Percentiles rank a stretch among this genome's conserved stretches.
Evolutionary conservation across 2,329 filamentous ascomycete species (phyloP).

Genomic region (Blumeria hordei): DNA sequence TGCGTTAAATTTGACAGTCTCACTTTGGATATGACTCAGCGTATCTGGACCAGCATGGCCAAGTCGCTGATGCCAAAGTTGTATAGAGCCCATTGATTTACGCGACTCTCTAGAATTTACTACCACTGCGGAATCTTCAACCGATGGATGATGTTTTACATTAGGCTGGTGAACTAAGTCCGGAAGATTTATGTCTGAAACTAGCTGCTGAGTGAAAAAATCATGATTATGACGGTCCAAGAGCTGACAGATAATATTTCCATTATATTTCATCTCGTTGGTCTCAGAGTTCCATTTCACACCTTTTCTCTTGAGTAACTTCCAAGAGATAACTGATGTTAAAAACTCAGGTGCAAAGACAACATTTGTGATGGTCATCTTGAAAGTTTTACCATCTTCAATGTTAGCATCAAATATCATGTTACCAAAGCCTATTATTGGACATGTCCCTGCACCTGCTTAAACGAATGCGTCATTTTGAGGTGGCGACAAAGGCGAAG

Average conservation of each 20-base stretch:
- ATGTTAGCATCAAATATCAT: not conserved
- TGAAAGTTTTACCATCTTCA: not conserved
- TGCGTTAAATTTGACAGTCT: not conserved
- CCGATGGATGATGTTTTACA: not conserved
- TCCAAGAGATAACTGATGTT: not conserved
- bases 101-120: not conserved
- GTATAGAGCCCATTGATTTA: not conserved
- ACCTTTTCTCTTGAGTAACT: not conserved
- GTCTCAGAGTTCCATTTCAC: not conserved
- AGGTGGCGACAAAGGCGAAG: not conserved
- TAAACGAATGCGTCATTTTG: not conserved
- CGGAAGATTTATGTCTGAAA: not conserved
- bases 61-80: not conserved
- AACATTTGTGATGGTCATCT: not conserved
- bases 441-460: not conserved
- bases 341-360: not conserved
- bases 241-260: not conserved
- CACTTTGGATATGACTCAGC: not conserved
- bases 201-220: not conserved
- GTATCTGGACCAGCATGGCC: not conserved
- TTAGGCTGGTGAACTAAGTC: not conserved
- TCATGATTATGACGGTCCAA: slow-evolving; percentile 1
- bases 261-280: not conserved
- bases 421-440: not conserved
- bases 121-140: not conserved